Evolutionary conservation across 345 rosid species (phyloP), one percentile per base, ranked within the genome.

Genomic region (Noccaea caerulescens): DNA sequence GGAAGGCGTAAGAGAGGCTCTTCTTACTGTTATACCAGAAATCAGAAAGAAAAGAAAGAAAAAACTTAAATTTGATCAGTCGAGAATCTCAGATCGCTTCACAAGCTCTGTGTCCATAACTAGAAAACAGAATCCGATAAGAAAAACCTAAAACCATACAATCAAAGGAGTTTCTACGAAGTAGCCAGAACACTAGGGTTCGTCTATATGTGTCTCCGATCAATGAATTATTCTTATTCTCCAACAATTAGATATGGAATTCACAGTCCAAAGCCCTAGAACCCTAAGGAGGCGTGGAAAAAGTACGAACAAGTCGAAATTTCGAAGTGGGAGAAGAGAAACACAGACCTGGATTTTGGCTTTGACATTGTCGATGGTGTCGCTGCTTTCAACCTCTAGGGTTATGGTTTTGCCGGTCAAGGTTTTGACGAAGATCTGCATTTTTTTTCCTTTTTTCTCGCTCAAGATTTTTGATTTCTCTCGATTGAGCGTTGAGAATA

Each of bases 351-450:
- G 87, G 45, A 84, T 84, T 79, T 84, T 84, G 56, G 80, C 71
- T 72, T 84, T 84, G 71, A 84, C 85, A 80, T 84, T 84, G 76
- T 84, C 87, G 73, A 81, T 58, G 66, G 85, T 84, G 68, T 84
- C 87, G 53, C 85, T 81, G 60, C 83, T 75, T 68, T 84, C 87
- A 14, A 81, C 85, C 72, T 81, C 87, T 75, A 84, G 80, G 66
- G 87, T 84, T 54, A 84, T 79, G 38, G 87, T 84, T 78, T 84
- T 84, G 0, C 87, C 87, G 10, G 87, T 80, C 16, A 81, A 63
- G 55, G 87, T 84, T 76, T 84, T 84, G 61, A 84, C 87, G 66
- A 81, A 84, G 82, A 84, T 81, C 85, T 84, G 87, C 87, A 84
- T 79, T 1, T 11, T 68, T 12, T 8, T n/a, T 16, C 16, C 23